Percentiles rank a stretch among this genome's conserved stretches.
These are phyloP conservation scores for Pistacia vera DNA, from an alignment of 345 rosid genomes.

Conservation along the genomic window DNA sequence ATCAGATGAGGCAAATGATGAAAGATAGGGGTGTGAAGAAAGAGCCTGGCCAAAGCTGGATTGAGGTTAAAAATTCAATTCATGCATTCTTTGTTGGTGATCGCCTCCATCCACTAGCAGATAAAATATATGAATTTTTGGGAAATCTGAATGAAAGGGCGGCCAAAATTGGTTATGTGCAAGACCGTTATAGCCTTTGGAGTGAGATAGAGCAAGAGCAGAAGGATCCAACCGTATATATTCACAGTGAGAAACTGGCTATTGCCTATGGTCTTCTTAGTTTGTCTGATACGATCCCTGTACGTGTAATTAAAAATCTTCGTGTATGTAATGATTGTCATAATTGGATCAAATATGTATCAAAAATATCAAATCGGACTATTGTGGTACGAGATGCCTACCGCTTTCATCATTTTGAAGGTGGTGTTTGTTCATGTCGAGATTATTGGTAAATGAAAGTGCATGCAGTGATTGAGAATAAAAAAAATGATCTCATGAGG, in stretches of 20 bases:
- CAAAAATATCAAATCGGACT: conserved; percentile 62
- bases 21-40: conserved; percentile 83
- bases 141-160: conserved; percentile 51
- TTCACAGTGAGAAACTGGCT: conserved; percentile 88
- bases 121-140: conserved; percentile 61
- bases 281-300: conserved; percentile 57
- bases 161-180: conserved; percentile 69
- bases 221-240: conserved; percentile 46
- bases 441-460: conserved; percentile 67
- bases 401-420: conserved; percentile 83
- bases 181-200: conserved; percentile 54
- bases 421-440: conserved; percentile 78
- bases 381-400: conserved; percentile 74
- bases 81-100: conserved; percentile 85
- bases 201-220: conserved; percentile 58
- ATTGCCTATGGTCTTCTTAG: conserved; percentile 77
- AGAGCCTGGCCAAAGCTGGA: conserved; percentile 96
- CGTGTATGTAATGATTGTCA: conserved; percentile 85
- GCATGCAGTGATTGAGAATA: neutral
- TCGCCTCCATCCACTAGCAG: conserved; percentile 52
- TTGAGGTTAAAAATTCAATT: conserved; percentile 65
- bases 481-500: conserved; percentile 1
- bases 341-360: conserved; percentile 79
- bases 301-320: conserved; percentile 83
- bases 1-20: conserved; percentile 71